A percentile compares a stretch with the other conserved stretches of the same genome.
These are phyloP conservation scores for Fusarium humuli DNA, from an alignment of 2,329 filamentous ascomycete genomes.

Conservation along the genomic window DNA sequence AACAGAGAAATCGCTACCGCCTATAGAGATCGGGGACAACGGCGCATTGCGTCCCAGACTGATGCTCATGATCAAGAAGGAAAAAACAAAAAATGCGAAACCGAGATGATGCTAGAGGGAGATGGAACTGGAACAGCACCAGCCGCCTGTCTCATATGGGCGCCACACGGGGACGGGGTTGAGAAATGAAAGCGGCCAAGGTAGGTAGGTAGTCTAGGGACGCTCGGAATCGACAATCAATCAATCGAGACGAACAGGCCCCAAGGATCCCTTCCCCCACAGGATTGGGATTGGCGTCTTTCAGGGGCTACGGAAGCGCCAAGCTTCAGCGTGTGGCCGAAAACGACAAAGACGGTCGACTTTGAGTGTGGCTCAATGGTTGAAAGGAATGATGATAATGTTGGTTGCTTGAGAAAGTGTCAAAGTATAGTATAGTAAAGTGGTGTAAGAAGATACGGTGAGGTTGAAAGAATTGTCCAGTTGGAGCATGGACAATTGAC, in stretches of 20 bases:
- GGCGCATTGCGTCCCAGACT: conserved; percentile 74
- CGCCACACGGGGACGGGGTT: conserved; percentile 45
- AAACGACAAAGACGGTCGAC: conserved; percentile 29
- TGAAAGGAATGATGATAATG: conserved; percentile 21
- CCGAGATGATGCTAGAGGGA: conserved; percentile 45
- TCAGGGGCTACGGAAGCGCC: conserved; percentile 44
- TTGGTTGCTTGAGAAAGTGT: not conserved
- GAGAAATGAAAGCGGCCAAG: conserved; percentile 39
- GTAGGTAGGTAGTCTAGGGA: not conserved
- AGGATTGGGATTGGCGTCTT: conserved; percentile 43
- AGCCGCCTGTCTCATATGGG: conserved; percentile 47
- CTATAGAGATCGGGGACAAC: conserved; percentile 84
- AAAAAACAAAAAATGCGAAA: conserved; percentile 34
- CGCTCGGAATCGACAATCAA: conserved; percentile 6
- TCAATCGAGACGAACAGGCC: conserved; percentile 4
- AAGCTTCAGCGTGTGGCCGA: conserved; percentile 41
- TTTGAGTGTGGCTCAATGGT: conserved; percentile 23
- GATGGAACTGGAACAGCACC: conserved; percentile 38
- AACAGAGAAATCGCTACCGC: conserved; percentile 85
- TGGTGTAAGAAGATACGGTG: conserved; percentile 21
- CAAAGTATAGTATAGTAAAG: not conserved
- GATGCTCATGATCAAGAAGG: conserved; percentile 67
- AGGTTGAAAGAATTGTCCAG: conserved; percentile 14
- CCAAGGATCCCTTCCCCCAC: conserved; percentile 48
- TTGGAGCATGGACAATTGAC: not conserved